Conservation (phyloP, 768 basidiomycete genomes). For the Trametes punicea region DNA sequence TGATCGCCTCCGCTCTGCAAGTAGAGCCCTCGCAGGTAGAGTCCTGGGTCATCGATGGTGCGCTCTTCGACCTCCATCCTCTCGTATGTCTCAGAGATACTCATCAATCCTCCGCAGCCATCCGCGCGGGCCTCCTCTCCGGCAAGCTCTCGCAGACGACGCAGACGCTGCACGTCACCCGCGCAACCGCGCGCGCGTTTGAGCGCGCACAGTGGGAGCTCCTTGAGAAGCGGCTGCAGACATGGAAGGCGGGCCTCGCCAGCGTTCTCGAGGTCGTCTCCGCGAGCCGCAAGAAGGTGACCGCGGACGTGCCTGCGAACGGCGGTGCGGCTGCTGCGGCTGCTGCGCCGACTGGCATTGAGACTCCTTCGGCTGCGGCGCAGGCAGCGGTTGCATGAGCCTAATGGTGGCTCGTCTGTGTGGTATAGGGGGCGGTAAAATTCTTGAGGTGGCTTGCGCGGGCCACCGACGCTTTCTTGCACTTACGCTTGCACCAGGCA, state of each 20-base stretch:
- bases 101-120: conserved; percentile 45
- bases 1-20: conserved; percentile 64
- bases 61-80: conserved; percentile 18
- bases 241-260: conserved; percentile 73
- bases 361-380: conserved; percentile 8
- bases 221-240: conserved; percentile 68
- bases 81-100: not conserved
- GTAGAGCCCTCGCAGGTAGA: conserved; percentile 68
- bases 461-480: not conserved
- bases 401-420: too few relatives aligned
- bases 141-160: conserved; percentile 83
- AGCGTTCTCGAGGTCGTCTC: conserved; percentile 70
- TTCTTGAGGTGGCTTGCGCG: not conserved
- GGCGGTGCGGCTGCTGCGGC: not conserved
- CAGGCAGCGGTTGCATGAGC: conserved; percentile 14
- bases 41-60: conserved; percentile 86
- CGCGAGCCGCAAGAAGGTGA: conserved; percentile 38
- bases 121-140: conserved; percentile 72
- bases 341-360: conserved; percentile 3
- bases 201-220: conserved; percentile 77
- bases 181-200: conserved; percentile 73
- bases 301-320: conserved; percentile 9
- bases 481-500: not conserved
- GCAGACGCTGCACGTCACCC: conserved; percentile 68
- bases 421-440: too few relatives aligned